Evolutionary conservation across 345 rosid species (phyloP).

Genomic region (Arabidopsis thaliana): TAIR10.1 NC_003074.8:3159501-3160000

Average conservation of each 20-base stretch:
- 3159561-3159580: conserved; percentile 17
- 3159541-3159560: background rate
- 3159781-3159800: conserved; percentile 3
- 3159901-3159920: conserved; percentile 68
- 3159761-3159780: background rate
- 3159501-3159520: conserved; percentile 80
- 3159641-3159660: conserved; percentile 88
- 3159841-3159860: conserved; percentile 63
- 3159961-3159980: conserved; percentile 58
- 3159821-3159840: conserved; percentile 1
- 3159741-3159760: conserved; percentile 84
- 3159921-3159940: conserved; percentile 81
- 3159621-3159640: conserved; percentile 94
- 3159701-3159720: conserved; percentile 82
- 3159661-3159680: conserved; percentile 68
- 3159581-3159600: background rate
- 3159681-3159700: conserved; percentile 54
- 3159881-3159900: conserved; percentile 56
- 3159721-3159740: conserved; percentile 93
- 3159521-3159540: background rate
- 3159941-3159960: conserved; percentile 61
- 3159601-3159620: conserved; percentile 62
- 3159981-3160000: conserved; percentile 83
- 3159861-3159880: conserved; percentile 82
- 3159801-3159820: background rate